Evolutionary conservation across 257 asterid genomes (phyloP).

Genomic region (Primulina eburnea): DNA sequence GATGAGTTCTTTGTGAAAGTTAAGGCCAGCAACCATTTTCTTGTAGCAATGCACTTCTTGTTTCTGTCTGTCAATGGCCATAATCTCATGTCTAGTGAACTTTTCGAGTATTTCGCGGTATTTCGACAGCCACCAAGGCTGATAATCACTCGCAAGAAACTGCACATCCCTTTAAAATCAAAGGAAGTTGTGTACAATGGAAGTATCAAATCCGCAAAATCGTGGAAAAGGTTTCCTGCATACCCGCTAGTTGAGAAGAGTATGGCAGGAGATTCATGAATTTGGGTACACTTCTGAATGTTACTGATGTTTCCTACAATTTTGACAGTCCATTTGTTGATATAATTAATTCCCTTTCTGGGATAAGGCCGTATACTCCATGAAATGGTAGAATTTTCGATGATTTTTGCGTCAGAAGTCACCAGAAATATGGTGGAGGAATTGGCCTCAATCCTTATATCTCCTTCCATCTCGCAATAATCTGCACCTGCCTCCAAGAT

Average conservation of each 20-base stretch:
- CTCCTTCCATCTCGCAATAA: slow-evolving; percentile 36
- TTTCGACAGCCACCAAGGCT: slow-evolving; percentile 60
- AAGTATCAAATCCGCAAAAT: slow-evolving; percentile 52
- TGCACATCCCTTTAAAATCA: slow-evolving; percentile 43
- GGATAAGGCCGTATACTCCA: slow-evolving; percentile 49
- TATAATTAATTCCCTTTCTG: slow-evolving; percentile 37
- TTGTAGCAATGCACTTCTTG: slow-evolving; percentile 43
- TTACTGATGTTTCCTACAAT: slow-evolving; percentile 15
- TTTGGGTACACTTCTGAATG: slow-evolving; percentile 41
- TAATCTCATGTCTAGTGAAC: slow-evolving; percentile 43
- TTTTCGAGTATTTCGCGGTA: slow-evolving; percentile 31
- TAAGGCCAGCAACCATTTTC: slow-evolving; percentile 46
- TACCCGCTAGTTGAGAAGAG: slow-evolving; percentile 66
- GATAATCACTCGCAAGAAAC: slow-evolving; percentile 54
- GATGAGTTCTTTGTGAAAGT: slow-evolving; percentile 42
- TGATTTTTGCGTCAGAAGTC: slow-evolving; percentile 6
- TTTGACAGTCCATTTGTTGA: slow-evolving; percentile 57
- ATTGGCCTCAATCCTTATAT: slow-evolving; percentile 28
- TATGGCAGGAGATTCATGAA: slow-evolving; percentile 47
- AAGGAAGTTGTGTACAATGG: slow-evolving; percentile 56
- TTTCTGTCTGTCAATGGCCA: slow-evolving; percentile 43
- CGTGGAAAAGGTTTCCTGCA: slow-evolving; percentile 72
- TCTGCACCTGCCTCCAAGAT: slow-evolving; percentile 28
- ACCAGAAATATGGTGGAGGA: slow-evolving; percentile 21
- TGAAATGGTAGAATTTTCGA: slow-evolving; percentile 24